Conservation (phyloP, 2,329 filamentous ascomycete genomes). For the Botrytis fragariae region DNA sequence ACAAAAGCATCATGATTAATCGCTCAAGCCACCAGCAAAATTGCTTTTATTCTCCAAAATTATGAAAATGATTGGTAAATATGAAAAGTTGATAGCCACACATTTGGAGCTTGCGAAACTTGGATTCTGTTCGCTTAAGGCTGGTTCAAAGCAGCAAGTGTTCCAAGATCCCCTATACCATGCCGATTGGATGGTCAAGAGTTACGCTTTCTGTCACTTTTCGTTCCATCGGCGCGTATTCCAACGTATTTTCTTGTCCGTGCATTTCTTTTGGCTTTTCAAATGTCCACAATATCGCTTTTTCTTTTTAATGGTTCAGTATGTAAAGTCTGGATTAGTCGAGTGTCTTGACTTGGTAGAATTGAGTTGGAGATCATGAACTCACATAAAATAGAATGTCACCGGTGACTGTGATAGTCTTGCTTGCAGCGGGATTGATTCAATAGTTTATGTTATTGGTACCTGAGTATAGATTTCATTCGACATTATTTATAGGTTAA, state of each 20-base stretch:
- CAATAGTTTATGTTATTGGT: constrained; percentile 7
- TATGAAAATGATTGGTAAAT: neutral
- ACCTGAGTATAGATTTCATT: neutral
- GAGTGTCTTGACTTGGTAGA: neutral
- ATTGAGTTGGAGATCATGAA: neutral
- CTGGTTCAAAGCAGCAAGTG: constrained; percentile 34
- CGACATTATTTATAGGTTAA: constrained; percentile 12
- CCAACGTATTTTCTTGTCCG: neutral
- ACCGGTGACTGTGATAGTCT: neutral
- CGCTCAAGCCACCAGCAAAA: constrained; percentile 3
- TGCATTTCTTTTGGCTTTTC: constrained; percentile 10
- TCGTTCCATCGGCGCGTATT: constrained; percentile 18
- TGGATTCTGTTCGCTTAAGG: constrained; percentile 8
- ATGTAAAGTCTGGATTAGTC: neutral
- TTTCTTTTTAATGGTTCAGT: neutral
- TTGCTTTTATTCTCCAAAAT: neutral
- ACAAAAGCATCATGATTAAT: neutral
- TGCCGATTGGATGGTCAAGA: constrained; percentile 29
- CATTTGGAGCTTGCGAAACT: constrained; percentile 1
- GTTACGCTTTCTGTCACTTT: constrained; percentile 2
- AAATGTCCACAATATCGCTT: neutral
- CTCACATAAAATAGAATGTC: neutral
- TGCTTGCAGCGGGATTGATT: constrained; percentile 13
- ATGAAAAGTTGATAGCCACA: neutral
- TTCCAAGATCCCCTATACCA: constrained; percentile 30